Base-by-base conservation (phyloP, 169 alveolate species). In the Cryptosporidium andersoni region DNA sequence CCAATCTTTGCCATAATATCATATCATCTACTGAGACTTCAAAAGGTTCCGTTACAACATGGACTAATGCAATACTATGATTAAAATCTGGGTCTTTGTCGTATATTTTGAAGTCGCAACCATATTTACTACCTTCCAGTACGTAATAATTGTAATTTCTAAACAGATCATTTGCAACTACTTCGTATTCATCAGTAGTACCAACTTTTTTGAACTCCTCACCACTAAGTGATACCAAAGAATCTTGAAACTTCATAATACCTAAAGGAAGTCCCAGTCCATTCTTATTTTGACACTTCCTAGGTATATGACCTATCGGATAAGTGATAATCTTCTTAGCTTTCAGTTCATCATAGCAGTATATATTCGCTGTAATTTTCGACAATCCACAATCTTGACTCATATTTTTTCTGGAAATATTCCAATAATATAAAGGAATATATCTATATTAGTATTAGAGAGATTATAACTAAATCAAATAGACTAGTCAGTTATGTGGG, bases 251-350 rank as follows among this genome's bases (percentile, higher is more conserved):
- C 14, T 74, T 68, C 82, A 74, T 74, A 4, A 74, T 47, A 7
- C 74, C 82, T 5, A 74, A 58, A 36, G 82, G 82, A n/a, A 74
- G 25, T 8, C 82, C 82, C 55, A 74, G 62, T 11, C 60, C 68
- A 2, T 12, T 12, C 42, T 74, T 74, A 25, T 74, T 66, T 16
- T 74, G 82, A 43, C 82, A 58, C n/a, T 68, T 51, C 55, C 25
- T 56, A 2, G 82, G 82, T 34, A 74, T 14, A 37, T 66, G 55
- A 3, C 82, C 82, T 14, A 74, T 56, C 16, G 82, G 82, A 45
- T 55, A 58, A 3, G 60, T 12, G 7, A 74, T 12, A 16, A 74
- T 47, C 36, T 48, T 74, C 6, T 58, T 45, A 12, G 40, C 43
- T 55, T 36, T 66, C 11, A 74, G 37, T 11, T 56, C 67, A 43